Percentiles rank a stretch among this genome's conserved stretches.
phyloP scores from a whole-genome alignment of 78 protist genomes.

The Polysphondylium violaceum region DNA sequence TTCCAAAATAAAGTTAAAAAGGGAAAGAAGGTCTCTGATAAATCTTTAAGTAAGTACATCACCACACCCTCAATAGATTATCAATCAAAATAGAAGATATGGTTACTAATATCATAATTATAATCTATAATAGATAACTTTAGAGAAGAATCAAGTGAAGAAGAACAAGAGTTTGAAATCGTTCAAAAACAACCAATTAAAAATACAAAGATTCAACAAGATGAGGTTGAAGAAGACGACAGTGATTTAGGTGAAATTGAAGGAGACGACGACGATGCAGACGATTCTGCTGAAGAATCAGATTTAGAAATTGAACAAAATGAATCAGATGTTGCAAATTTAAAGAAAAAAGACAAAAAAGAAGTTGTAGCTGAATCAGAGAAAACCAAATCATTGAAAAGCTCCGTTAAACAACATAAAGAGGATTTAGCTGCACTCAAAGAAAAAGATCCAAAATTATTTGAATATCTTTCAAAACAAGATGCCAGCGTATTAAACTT shows the following conservation, averaged over 20 bases:
- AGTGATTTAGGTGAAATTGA: constrained; percentile 22
- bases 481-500: constrained; percentile 22
- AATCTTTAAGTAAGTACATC: background rate
- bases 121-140: constrained; percentile 4
- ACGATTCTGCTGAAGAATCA: constrained; percentile 16
- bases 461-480: constrained; percentile 23
- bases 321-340: background rate
- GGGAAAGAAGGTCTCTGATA: constrained; percentile 1
- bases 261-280: constrained; percentile 23
- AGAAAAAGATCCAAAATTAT: constrained; percentile 53
- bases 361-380: constrained; percentile 31
- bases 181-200: constrained; percentile 29
- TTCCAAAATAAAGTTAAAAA: constrained; percentile 8
- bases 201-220: constrained; percentile 52
- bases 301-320: constrained; percentile 1
- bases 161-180: constrained; percentile 44
- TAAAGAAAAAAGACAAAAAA: constrained; percentile 33
- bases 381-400: constrained; percentile 21
- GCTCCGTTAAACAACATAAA: constrained; percentile 25
- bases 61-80: background rate
- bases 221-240: constrained; percentile 63
- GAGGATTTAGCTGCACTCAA: constrained; percentile 37
- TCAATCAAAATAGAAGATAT: background rate
- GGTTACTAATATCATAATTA: background rate
- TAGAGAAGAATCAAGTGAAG: constrained; percentile 19